Evolutionary conservation across 495 filamentous ascomycete species (phyloP).

Genomic region (Alectoria sarmentosa): DNA sequence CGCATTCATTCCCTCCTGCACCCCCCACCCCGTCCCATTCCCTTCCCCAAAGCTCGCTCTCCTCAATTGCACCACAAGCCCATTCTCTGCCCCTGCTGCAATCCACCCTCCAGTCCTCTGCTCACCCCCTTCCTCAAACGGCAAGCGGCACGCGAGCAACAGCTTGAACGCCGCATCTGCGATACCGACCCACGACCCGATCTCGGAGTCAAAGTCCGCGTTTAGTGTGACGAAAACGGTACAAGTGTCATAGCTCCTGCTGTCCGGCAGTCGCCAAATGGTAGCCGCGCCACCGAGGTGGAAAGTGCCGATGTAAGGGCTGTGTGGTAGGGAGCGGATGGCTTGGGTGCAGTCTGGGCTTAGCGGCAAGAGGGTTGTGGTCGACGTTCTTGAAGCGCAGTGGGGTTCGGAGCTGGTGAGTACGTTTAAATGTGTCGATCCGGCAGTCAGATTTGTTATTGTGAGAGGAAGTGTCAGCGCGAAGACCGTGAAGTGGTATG

Average conservation of each 20-base stretch:
- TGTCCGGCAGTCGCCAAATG: neutral
- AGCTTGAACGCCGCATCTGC: neutral
- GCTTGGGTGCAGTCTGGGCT: neutral
- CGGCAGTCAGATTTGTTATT: neutral
- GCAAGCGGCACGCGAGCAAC: neutral
- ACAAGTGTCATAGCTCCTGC: neutral
- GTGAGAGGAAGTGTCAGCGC: neutral
- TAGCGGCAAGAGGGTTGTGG: neutral
- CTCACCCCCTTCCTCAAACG: neutral
- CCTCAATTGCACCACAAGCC: neutral
- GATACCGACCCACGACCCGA: neutral
- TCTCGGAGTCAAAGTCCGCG: neutral
- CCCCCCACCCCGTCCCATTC: neutral
- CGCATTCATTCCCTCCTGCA: neutral
- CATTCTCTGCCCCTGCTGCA: neutral
- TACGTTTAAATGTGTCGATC: neutral
- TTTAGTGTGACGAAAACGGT: neutral
- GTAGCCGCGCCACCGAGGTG: neutral
- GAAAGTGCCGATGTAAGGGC: neutral
- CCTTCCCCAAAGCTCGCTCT: neutral
- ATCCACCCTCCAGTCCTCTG: slow-evolving; percentile 1
- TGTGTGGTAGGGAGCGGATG: neutral
- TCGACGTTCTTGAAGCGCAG: neutral
- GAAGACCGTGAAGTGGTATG: neutral
- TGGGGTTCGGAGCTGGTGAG: neutral